phyloP scores from a whole-genome alignment of 805 yeast species.

The Wickerhamiella spandovensis region DNA sequence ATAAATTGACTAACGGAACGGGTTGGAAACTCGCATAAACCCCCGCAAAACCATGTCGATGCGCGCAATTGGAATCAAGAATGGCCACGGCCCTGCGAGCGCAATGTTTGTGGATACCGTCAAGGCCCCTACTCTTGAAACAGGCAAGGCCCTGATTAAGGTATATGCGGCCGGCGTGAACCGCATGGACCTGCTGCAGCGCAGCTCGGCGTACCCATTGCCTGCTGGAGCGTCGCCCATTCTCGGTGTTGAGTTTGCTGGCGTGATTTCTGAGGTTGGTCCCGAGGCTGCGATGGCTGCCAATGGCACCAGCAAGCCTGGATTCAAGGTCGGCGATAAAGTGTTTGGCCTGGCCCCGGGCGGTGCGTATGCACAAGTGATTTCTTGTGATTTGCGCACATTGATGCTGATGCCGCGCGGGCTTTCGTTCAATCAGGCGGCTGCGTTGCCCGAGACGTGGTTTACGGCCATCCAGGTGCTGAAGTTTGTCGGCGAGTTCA shows the following conservation, averaged over 20 bases:
- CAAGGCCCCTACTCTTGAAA: slow-evolving; percentile 11
- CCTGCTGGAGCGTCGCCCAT: slow-evolving; percentile 22
- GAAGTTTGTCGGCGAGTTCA: slow-evolving; percentile 19
- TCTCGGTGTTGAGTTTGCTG: slow-evolving; percentile 29
- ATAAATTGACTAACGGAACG: neutral
- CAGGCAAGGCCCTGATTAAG: slow-evolving; percentile 21
- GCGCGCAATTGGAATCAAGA: slow-evolving; percentile 21
- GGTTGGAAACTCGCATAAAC: neutral
- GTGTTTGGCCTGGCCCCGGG: slow-evolving; percentile 28
- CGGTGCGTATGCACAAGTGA: slow-evolving; percentile 29
- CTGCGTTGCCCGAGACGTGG: slow-evolving; percentile 27
- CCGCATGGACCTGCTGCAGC: slow-evolving; percentile 24
- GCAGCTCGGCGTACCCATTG: slow-evolving; percentile 21
- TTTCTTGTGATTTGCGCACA: slow-evolving; percentile 19
- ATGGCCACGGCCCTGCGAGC: slow-evolving; percentile 20
- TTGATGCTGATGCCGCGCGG: slow-evolving; percentile 18
- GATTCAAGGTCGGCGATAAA: slow-evolving; percentile 22
- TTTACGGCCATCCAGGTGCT: slow-evolving; percentile 26
- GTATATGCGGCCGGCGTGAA: slow-evolving; percentile 26
- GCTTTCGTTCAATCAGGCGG: slow-evolving; percentile 20
- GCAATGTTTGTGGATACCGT: slow-evolving; percentile 15
- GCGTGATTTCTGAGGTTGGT: slow-evolving; percentile 17
- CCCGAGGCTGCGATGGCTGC: neutral
- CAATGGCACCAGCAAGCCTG: slow-evolving; percentile 6
- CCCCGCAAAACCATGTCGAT: slow-evolving; percentile 7